phyloP scores from a whole-genome alignment of 2,329 filamentous ascomycete genomes.

The Microthyrium microscopicum region DNA sequence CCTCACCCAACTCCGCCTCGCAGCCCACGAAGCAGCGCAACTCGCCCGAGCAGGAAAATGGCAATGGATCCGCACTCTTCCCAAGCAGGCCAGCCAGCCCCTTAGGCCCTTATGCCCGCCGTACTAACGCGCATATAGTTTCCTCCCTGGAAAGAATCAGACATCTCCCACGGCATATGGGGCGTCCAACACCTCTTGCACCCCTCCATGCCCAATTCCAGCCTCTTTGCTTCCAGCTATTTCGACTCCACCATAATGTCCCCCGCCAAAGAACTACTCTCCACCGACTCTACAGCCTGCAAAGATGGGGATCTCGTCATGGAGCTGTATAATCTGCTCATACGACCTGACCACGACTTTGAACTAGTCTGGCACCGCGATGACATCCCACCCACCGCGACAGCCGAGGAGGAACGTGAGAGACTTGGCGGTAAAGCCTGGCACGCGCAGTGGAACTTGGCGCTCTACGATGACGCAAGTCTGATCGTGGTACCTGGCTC shows the following conservation, averaged over 20 bases:
- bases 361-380: constrained; percentile 74
- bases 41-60: constrained; percentile 54
- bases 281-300: constrained; percentile 15
- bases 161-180: constrained; percentile 56
- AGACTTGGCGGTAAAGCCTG: constrained; percentile 44
- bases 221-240: constrained; percentile 50
- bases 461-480: constrained; percentile 53
- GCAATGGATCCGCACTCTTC: constrained; percentile 68
- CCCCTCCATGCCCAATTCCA: constrained; percentile 46
- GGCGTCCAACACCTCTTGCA: constrained; percentile 75
- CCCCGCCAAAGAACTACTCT: constrained; percentile 49
- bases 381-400: constrained; percentile 54
- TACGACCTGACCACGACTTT: constrained; percentile 55
- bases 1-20: constrained; percentile 42
- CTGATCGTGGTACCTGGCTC: constrained; percentile 64
- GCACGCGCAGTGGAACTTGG: constrained; percentile 79
- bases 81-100: too few relatives aligned
- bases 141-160: constrained; percentile 56
- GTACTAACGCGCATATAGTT: too few relatives aligned
- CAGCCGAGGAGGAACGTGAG: constrained; percentile 47
- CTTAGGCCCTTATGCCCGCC: too few relatives aligned
- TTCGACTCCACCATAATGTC: constrained; percentile 49
- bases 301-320: constrained; percentile 54
- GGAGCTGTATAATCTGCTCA: constrained; percentile 77
- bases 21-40: constrained; percentile 39